These are phyloP conservation scores for Lithospermum erythrorhizon DNA, from an alignment of 257 asterid genomes.

Conservation along the genomic window DNA sequence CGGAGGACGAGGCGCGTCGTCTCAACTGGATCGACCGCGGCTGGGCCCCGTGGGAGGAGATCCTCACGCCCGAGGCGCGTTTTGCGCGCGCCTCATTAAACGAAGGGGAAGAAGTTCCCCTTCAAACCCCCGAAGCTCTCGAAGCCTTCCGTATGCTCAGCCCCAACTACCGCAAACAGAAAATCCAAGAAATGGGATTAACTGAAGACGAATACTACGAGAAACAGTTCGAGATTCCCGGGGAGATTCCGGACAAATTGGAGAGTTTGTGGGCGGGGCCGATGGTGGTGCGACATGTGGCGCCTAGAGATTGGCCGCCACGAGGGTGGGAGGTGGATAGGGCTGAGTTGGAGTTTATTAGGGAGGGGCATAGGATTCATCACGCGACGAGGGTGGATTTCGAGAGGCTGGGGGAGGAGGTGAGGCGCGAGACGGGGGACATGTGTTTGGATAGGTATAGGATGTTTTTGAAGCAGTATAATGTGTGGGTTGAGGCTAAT, in stretches of 20 bases:
- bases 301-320: constrained; percentile 98
- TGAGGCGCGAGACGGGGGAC: constrained; percentile 30
- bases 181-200: constrained; percentile 64
- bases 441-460: constrained; percentile 72
- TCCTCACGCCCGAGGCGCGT: constrained; percentile 79
- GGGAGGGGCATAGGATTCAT: constrained; percentile 62
- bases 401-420: constrained; percentile 51
- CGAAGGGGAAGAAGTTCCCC: constrained; percentile 95
- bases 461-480: constrained; percentile 75
- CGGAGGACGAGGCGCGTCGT: constrained; percentile 82
- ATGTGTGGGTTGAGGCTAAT: constrained; percentile 77
- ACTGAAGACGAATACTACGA: constrained; percentile 78
- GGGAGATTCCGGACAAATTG: constrained; percentile 71
- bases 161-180: constrained; percentile 57
- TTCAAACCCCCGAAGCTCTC: constrained; percentile 66
- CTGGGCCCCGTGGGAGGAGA: constrained; percentile 99
- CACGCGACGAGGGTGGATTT: constrained; percentile 41
- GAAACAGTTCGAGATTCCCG: constrained; percentile 84
- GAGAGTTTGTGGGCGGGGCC: constrained; percentile 75
- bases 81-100: constrained; percentile 78
- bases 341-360: constrained; percentile 75
- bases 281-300: constrained; percentile 53
- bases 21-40: constrained; percentile 91
- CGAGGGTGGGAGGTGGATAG: constrained; percentile 82
- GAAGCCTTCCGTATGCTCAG: constrained; percentile 76